These are phyloP conservation scores for Chernovozyma aurita DNA, from an alignment of 1,139 yeast genomes.

Conservation along the genomic window DNA sequence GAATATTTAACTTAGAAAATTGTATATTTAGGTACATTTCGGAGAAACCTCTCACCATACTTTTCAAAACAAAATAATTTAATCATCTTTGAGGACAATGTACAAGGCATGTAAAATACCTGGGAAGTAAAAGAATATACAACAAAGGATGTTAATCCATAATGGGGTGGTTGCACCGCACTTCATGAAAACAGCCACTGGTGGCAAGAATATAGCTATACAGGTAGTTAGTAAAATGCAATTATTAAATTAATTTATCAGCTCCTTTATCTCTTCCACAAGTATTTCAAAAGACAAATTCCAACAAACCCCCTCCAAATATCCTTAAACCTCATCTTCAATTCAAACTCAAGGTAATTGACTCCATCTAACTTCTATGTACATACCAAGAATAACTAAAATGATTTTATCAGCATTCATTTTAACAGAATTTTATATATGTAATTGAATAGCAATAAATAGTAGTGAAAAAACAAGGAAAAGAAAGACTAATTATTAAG, in stretches of 20 bases:
- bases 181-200: conserved; percentile 66
- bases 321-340: too few relatives aligned
- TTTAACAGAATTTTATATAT: conserved; percentile 3
- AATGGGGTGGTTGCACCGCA: conserved; percentile 59
- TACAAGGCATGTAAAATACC: conserved; percentile 71
- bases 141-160: conserved; percentile 57
- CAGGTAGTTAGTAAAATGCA: conserved; percentile 6
- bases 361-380: too few relatives aligned
- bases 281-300: too few relatives aligned
- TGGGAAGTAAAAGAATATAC: conserved; percentile 68
- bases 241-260: too few relatives aligned
- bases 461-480: too few relatives aligned
- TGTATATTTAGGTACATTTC: too few relatives aligned
- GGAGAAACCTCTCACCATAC: too few relatives aligned
- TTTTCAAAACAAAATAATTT: neutral
- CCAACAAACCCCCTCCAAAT: too few relatives aligned
- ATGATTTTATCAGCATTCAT: conserved; percentile 44
- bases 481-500: too few relatives aligned
- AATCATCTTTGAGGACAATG: conserved; percentile 40
- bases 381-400: conserved; percentile 33
- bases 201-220: conserved; percentile 61
- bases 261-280: too few relatives aligned
- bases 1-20: too few relatives aligned
- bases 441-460: conserved; percentile 1
- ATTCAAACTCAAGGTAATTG: too few relatives aligned